Conservation (phyloP, 1,139 yeast species). For the Blastobotrys serpentis region DNA sequence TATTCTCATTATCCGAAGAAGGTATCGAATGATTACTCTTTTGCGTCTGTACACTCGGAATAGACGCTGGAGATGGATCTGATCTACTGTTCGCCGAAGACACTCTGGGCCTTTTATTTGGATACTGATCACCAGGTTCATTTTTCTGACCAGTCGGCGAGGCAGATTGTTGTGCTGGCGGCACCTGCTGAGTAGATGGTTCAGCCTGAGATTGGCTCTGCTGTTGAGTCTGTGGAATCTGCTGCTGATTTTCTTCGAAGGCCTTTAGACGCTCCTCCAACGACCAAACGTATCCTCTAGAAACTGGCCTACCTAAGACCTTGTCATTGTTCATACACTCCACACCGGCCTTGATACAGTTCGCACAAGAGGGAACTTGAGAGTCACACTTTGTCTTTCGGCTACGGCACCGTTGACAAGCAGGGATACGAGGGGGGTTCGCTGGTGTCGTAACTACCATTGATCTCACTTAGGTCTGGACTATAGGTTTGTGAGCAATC, state of each 20-base stretch:
- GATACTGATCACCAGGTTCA: too few relatives aligned
- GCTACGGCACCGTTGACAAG: constrained; percentile 25
- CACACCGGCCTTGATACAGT: constrained; percentile 24
- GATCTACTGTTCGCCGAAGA: not conserved
- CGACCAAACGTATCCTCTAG: constrained; percentile 12
- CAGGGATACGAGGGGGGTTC: constrained; percentile 18
- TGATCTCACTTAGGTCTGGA: not conserved
- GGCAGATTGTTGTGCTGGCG: too few relatives aligned
- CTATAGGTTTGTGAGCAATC: not conserved
- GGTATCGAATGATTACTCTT: too few relatives aligned
- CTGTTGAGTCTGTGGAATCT: not conserved
- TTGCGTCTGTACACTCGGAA: too few relatives aligned
- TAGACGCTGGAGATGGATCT: not conserved
- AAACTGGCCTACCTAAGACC: constrained; percentile 12
- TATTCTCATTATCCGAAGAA: not conserved
- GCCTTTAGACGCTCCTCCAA: constrained; percentile 11
- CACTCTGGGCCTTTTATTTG: not conserved
- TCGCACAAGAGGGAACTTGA: constrained; percentile 23
- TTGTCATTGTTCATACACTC: constrained; percentile 20
- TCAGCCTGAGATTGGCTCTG: too few relatives aligned
- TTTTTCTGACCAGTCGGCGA: too few relatives aligned
- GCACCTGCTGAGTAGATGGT: too few relatives aligned
- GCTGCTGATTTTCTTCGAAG: constrained; percentile 1
- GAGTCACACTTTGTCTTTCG: constrained; percentile 27
- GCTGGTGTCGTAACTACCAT: not conserved